Base-by-base conservation (phyloP, 2,329 filamentous ascomycete genomes). In the Exophiala xenobiotica region DNA sequence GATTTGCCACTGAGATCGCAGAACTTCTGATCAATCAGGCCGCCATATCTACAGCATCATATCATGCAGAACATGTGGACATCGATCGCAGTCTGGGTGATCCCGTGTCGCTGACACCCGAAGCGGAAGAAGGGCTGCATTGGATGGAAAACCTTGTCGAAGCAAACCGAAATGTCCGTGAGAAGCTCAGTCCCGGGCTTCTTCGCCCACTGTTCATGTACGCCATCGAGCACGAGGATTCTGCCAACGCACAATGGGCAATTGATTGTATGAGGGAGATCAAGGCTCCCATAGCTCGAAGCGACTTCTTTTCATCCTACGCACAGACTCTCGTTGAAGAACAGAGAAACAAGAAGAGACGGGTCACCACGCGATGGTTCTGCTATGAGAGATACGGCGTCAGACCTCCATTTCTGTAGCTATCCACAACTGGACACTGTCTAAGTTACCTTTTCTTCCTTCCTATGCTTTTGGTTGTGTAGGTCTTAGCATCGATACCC, bases 301-400 rank as follows among this genome's bases (percentile, higher is more conserved):
- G 50, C 23, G 46, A 53, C 31, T 49, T 53, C 20, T 49, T 53
- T 20, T 45, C 50, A 12, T 31, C 26, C 6, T 53, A 42, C 35
- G 50, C 46, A 5, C 35, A 49, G 12, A 29, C 19, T 23, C 39
- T 49, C 8, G 14, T 18, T 6, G 38, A 49, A 18, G 50, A 46
- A 11, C 50, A 53, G 35, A 53, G 38, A 39, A 20, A 12, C 16
- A 44, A 53, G 23, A 20, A 39, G 14, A 44, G 50, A 38, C 35
- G 50, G 8, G 50, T 53, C 6, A 53, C 50, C 18, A 49, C 46
- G n/a, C 48, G 35, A 16, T 53, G 19, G 8, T 53, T 49, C 27
- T 53, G 50, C 26, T 29, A 29, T 29, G 26, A 29, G 26, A 29
- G 26, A 29, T 29, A 29, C 26, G 26, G 26, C 26, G 26, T 29